Base-by-base conservation (phyloP, 805 yeast species). In the Saccharomycopsis fibuligera region DNA sequence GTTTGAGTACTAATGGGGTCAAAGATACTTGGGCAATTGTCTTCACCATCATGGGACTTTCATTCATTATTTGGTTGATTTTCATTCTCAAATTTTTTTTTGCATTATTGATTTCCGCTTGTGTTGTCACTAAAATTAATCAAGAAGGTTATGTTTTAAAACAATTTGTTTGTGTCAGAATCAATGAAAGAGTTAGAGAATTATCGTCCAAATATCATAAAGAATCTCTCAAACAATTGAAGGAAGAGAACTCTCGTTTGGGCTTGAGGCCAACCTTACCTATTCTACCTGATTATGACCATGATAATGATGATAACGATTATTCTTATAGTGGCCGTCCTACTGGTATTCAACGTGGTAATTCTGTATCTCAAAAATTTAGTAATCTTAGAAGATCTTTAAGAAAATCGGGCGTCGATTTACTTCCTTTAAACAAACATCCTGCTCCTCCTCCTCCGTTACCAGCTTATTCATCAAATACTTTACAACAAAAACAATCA, bases 61-160 rank as follows among this genome's bases (percentile, higher is more conserved):
- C 95, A 1, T 78, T 88, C 57, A 61, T 76, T 14, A 74, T 88
- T 56, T 88, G 93, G 90, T 67, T 79, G 10, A 64, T 84, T 47
- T 84, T 85, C 68, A 73, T 83, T 51, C 58, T 76, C 45, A 70
- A 72, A 60, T 75, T 84, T 49, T 56, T 69, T 22, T 58, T 78
- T 47, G 90, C 87, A 0, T 53, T 81, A 54, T 33, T 78, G 2
- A 68, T 73, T 50, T 71, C 72, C 41, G 56, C 76, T 12, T 83
- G 81, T 3, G 73, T 83, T 2, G 72, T 70, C 55, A 68, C 72
- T 46, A 73, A 68, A 52, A 59, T 73, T 10, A 62, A 72, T 35
- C 60, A 64, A 16, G 59, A 61, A 39, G 71, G 68, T 42, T 56
- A 57, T 23, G 69, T 77, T 10, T 62, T 83, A 48, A 81, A 77